Evolutionary conservation across 148 eudicot species (phyloP), one percentile per base, ranked within the genome.

Genomic region (Talinum fruticosum): DNA sequence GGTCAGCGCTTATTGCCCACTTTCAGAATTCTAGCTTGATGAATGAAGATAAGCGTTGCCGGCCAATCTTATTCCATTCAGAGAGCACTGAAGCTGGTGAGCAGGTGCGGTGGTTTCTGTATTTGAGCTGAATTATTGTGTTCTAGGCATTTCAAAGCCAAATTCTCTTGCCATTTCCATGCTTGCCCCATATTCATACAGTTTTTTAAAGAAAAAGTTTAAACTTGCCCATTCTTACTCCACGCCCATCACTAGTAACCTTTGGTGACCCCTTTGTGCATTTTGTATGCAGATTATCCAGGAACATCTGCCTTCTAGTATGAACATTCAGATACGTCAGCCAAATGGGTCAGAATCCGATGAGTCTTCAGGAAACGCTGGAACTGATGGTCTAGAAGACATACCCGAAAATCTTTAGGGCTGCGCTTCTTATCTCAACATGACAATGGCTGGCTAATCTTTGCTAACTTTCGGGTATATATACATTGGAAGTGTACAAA

Each of bases 1-100:
- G 91, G 73, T 49, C 83, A 8, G 95, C 98, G 44, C 97, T 92
- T 41, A 82, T 89, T 59, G 83, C 93, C 69, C 97, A 92, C 81
- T 94, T 92, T 69, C 98, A 94, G 83, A 92, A 92, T 77, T 94
- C 98, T 44, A 94, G 98, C 79, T 84, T 94, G 77, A 92, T 94
- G 98, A 94, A 92, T 49, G 98, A 94, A 86, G 98, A 94, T 79
- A 94, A 92, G 82, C 89, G 97, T 5, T 94, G 97, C 80, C 85
- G 92, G 54, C 97, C 98, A 23, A 92, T 94, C 76, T 85, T 92
- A 66, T 94, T 94, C 80, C 84, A 89, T 74, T 84, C 95, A 4
- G 93, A 88, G 71, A 85, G 86, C 78, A 85, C 87, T 57, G 92
- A 86, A 69, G 83, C 82, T 68, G 90, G 89, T 59, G 91, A 90